These are phyloP conservation scores for Amylostereum chailletii DNA, from an alignment of 1,284 basidiomycete species.

Conservation along the genomic window DNA sequence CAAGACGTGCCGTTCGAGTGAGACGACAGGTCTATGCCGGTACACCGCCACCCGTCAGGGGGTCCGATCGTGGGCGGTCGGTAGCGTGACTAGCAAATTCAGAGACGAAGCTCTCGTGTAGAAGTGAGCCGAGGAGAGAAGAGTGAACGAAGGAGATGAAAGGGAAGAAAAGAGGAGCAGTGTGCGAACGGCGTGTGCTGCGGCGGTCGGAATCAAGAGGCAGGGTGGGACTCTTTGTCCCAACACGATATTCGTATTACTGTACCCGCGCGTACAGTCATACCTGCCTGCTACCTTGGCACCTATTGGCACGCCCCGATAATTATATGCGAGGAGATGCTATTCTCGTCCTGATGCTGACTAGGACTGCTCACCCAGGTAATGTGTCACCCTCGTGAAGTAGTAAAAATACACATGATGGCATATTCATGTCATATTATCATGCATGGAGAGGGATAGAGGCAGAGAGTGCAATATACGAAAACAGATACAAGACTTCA, in stretches of 20 bases:
- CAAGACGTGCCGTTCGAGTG: slow-evolving; percentile 2
- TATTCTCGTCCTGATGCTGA: no score
- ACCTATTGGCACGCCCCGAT: no score
- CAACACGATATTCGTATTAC: no score
- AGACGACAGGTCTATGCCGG: not conserved
- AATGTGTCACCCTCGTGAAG: not conserved
- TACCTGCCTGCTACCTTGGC: no score
- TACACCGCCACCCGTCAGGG: not conserved
- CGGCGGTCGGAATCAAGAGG: not conserved
- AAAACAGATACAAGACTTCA: slow-evolving; percentile 33
- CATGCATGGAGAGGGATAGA: slow-evolving; percentile 19
- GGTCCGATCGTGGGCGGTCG: not conserved
- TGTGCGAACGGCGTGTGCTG: not conserved
- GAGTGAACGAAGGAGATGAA: not conserved
- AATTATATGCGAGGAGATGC: no score
- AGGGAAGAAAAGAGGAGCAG: not conserved
- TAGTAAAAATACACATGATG: not conserved
- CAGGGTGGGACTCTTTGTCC: not conserved
- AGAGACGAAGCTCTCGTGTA: not conserved
- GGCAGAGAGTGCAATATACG: slow-evolving; percentile 18
- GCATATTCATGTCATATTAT: slow-evolving; percentile 13
- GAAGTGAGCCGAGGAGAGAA: not conserved
- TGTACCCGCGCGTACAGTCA: no score
- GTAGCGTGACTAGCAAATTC: slow-evolving; percentile 4
- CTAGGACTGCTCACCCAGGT: no score